phyloP scores from a whole-genome alignment of 345 rosid genomes.

The Brassica cretica region DNA sequence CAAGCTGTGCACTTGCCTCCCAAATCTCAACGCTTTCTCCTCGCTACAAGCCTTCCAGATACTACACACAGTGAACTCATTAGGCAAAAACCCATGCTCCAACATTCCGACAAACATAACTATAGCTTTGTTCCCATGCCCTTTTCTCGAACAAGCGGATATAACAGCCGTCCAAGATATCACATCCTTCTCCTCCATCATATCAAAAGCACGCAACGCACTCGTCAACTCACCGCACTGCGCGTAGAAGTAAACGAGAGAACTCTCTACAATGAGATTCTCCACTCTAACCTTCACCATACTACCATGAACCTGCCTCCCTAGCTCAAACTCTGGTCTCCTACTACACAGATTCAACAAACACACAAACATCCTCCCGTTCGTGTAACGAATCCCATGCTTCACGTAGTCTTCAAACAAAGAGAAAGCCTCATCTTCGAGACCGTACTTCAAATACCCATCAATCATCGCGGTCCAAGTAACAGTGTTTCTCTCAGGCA shows the following conservation, averaged over 20 bases:
- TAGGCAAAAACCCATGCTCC: constrained; percentile 60
- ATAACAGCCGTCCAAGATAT: constrained; percentile 84
- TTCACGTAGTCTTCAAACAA: constrained; percentile 46
- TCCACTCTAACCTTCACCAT: constrained; percentile 57
- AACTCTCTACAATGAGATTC: constrained; percentile 70
- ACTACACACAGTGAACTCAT: constrained; percentile 72
- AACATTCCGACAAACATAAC: constrained; percentile 63
- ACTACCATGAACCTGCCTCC: constrained; percentile 70
- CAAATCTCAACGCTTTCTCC: constrained; percentile 53
- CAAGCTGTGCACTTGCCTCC: constrained; percentile 72
- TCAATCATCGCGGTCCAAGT: constrained; percentile 81
- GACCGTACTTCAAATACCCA: constrained; percentile 56
- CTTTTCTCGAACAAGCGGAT: constrained; percentile 75
- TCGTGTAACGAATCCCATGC: constrained; percentile 46
- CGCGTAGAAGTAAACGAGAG: constrained; percentile 64
- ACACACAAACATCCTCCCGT: constrained; percentile 69
- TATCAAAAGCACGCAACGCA: constrained; percentile 55
- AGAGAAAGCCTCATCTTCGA: constrained; percentile 59
- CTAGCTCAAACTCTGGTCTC: constrained; percentile 59
- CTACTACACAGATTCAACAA: constrained; percentile 64
- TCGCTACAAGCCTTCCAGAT: constrained; percentile 75
- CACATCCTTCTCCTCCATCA: constrained; percentile 67
- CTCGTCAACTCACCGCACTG: constrained; percentile 58
- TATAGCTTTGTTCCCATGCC: constrained; percentile 57
- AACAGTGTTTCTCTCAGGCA: constrained; percentile 64